These are phyloP conservation scores for Aspergillus ustus DNA, from an alignment of 2,329 filamentous ascomycete genomes.

Conservation along the genomic window DNA sequence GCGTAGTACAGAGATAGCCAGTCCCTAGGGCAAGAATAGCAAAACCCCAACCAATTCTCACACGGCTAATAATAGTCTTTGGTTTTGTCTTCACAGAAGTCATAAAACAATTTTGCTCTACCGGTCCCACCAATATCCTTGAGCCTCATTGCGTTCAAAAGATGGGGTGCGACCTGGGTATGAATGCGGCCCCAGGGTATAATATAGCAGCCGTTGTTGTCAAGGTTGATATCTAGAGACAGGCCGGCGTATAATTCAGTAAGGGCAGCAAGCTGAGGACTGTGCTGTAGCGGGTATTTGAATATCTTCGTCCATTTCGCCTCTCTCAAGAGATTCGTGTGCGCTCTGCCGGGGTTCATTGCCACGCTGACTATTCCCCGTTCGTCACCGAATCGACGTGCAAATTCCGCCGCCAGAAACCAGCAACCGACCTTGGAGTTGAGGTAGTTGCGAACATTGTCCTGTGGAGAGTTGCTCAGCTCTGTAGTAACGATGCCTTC, in stretches of 20 bases:
- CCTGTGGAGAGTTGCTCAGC: conserved; percentile 7
- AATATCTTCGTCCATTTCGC: conserved; percentile 14
- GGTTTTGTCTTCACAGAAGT: conserved; percentile 16
- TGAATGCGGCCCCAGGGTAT: conserved; percentile 18
- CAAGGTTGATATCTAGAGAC: conserved; percentile 7
- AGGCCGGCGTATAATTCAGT: conserved; percentile 15
- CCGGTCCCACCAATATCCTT: conserved; percentile 14
- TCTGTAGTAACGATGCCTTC: conserved; percentile 18
- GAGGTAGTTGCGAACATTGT: conserved; percentile 36
- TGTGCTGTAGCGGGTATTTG: conserved; percentile 10
- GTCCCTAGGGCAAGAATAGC: conserved; percentile 4
- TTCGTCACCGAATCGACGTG: conserved; percentile 31
- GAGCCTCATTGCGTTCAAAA: conserved; percentile 7
- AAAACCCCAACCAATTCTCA: background rate
- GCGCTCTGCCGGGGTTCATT: conserved; percentile 16
- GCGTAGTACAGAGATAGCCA: background rate
- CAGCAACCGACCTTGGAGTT: conserved; percentile 39
- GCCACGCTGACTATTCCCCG: conserved; percentile 40
- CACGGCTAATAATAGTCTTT: conserved; percentile 10
- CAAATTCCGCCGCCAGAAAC: conserved; percentile 36
- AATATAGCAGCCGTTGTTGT: conserved; percentile 18
- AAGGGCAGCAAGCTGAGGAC: conserved; percentile 8
- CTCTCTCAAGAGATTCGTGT: conserved; percentile 14
- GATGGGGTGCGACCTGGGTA: conserved; percentile 11
- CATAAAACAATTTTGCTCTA: conserved; percentile 12